Percentiles rank a stretch among this genome's conserved stretches.
phyloP scores from a whole-genome alignment of 768 basidiomycete genomes.

The Rubroboletus pulcherrimus region DNA sequence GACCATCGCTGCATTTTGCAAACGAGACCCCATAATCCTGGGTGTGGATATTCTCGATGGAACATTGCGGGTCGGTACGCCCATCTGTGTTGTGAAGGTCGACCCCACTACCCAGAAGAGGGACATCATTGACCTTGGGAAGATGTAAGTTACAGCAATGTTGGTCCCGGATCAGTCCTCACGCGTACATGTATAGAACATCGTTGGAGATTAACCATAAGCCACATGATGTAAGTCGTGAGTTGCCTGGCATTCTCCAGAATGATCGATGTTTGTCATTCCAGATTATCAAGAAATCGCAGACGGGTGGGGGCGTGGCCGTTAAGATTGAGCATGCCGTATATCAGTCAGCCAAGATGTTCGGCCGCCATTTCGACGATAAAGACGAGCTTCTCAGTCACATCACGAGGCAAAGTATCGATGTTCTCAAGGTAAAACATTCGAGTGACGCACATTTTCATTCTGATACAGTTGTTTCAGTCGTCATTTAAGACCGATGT shows the following conservation, averaged over 20 bases:
- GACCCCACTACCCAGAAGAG: slow-evolving; percentile 86
- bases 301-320: slow-evolving; percentile 94
- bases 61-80: slow-evolving; percentile 85
- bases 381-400: slow-evolving; percentile 92
- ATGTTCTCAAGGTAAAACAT: slow-evolving; percentile 77
- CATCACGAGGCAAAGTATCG: slow-evolving; percentile 90
- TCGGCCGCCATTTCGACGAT: slow-evolving; percentile 93
- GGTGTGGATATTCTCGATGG: slow-evolving; percentile 97
- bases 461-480: slow-evolving; percentile 37
- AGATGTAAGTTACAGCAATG: slow-evolving; percentile 61
- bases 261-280: slow-evolving; percentile 1
- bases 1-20: slow-evolving; percentile 90
- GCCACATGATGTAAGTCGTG: slow-evolving; percentile 58
- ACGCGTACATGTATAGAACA: slow-evolving; percentile 49
- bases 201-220: slow-evolving; percentile 99
- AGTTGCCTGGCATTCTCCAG: neutral
- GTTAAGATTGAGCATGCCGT: slow-evolving; percentile 98
- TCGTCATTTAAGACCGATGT: slow-evolving; percentile 86
- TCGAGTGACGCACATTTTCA: neutral
- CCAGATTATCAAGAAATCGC: slow-evolving; percentile 86
- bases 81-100: slow-evolving; percentile 90
- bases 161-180: neutral
- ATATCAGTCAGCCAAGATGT: slow-evolving; percentile 93
- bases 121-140: slow-evolving; percentile 88
- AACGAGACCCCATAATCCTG: slow-evolving; percentile 95